Evolutionary conservation across 768 basidiomycete species (phyloP), one percentile per base, ranked within the genome.

Genomic region (Tylopilus cervinicoccineus): DNA sequence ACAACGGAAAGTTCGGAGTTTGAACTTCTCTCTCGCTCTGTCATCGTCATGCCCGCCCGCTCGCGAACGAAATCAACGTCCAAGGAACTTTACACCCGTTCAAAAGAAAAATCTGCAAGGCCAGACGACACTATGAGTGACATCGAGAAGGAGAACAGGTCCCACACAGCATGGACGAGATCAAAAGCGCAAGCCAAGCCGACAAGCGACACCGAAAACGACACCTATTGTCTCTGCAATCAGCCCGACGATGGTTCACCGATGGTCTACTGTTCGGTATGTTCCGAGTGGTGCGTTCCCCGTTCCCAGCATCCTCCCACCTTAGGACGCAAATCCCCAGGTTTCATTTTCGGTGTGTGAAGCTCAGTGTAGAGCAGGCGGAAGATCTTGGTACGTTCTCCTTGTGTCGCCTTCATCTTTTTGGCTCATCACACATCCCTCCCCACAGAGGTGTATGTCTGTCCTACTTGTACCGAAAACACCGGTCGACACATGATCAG

Each of bases 321-420:
- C 32, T 52, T 51, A 60, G 41, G 24, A 7, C 31, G 16, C 23
- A 29, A 28, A n/a, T n/a, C 10, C n/a, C 6, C 44, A 93, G 90
- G 90, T 90, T 81, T 66, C 90, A 93, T 65, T 92, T 92, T 57
- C 67, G 69, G n/a, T 93, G 90, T 67, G 75, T 91, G 10, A 70
- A 78, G 50, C 64, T 92, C 40, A 73, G 65, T 48, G 78, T 80
- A 55, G 69, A 74, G 43, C 76, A 83, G 55, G 89, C 89, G 9
- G 83, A 83, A 59, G 84, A 88, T 63, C 86, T 93, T 65, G 79
- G 88, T 89, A 65, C 74, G 88, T 79, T 48, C 26, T 38, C 14
- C 43, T 41, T 50, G n/a, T 49, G 41, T 43, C 36, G n/a, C 5
- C 31, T 14, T 24, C 6, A 9, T 44, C 17, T 43, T 9, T 41